Evolutionary conservation across 2,329 filamentous ascomycete genomes (phyloP), one percentile per base, ranked within the genome.

Genomic region (Aspergillus sp.): DNA sequence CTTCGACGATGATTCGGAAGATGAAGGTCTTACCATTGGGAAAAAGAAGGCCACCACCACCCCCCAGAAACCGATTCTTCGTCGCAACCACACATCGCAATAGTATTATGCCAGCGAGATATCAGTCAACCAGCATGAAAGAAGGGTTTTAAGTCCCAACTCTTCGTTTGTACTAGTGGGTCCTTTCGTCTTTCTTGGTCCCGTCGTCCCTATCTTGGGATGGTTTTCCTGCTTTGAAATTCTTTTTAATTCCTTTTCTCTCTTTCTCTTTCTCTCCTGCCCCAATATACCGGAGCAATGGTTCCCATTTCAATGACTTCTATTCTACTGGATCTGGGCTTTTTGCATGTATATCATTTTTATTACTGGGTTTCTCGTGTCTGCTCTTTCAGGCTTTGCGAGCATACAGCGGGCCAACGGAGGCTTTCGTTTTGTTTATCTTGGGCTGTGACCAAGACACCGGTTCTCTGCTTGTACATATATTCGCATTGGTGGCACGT

Each of bases 11-110:
- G 75, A 78, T 20, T 78, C 76, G 2, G 77, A 78, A 64, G 77
- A 79, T 36, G 77, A 79, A 69, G 75, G 69, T 3, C 71, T 79
- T 36, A 67, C 77, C 22, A 75, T 78, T 59, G 75, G 76, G 29
- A 76, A 73, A 59, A 73, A 71, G 60, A 73, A 71, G 39, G 56
- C 70, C 5, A 55, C 62, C 4, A 59, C 65, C 26, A 55, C 62
- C 4, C 60, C 65, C 29, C 67, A 71, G 56, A 66, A 65, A 53
- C 67, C 60, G 32, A 59, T 32, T 42, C 65, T 67, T 50, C 57
- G 53, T 57, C 49, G 62, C 32, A 52, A 59, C 24, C 60, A 61
- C 18, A 36, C 31, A 6, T 52, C 61, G 7, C 63, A 63, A 52
- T 54, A 58, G 29, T 62, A 36, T 62, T 46, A 55, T 54, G 32